Conservation (phyloP, 176 grass and related monocot genomes). For the Themeda triandra region DNA sequence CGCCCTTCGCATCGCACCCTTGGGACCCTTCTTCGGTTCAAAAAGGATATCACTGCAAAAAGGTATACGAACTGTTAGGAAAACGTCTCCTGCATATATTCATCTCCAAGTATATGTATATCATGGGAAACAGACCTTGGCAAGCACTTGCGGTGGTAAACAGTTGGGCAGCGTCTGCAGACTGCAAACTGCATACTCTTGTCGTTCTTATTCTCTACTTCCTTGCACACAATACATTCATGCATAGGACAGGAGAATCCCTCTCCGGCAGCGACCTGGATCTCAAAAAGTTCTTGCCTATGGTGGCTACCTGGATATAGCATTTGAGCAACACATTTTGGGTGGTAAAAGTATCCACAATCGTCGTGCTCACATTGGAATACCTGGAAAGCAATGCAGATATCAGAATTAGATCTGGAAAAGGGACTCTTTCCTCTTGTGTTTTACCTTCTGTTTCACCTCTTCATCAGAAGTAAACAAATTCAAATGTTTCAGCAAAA, state of each 20-base stretch:
- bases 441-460: not conserved
- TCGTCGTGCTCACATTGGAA: constrained; percentile 44
- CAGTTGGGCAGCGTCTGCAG: constrained; percentile 77
- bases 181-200: constrained; percentile 59
- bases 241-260: constrained; percentile 67
- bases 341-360: constrained; percentile 79
- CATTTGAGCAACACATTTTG: constrained; percentile 59
- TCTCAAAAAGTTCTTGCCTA: constrained; percentile 9
- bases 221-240: constrained; percentile 56
- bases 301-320: constrained; percentile 25
- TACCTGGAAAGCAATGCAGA: constrained; percentile 49
- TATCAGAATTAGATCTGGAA: not conserved
- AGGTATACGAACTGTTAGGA: not conserved
- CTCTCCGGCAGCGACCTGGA: constrained; percentile 31
- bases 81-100: not conserved
- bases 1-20: constrained; percentile 42
- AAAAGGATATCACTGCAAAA: constrained; percentile 10
- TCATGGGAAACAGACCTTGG: constrained; percentile 50
- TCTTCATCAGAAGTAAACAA: constrained; percentile 8
- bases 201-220: constrained; percentile 42
- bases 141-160: constrained; percentile 73
- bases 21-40: not conserved
- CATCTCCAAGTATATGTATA: not conserved
- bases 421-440: not conserved
- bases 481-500: not conserved